phyloP scores from a whole-genome alignment of 106 monocot genomes.

The Phalaenopsis equestris region DNA sequence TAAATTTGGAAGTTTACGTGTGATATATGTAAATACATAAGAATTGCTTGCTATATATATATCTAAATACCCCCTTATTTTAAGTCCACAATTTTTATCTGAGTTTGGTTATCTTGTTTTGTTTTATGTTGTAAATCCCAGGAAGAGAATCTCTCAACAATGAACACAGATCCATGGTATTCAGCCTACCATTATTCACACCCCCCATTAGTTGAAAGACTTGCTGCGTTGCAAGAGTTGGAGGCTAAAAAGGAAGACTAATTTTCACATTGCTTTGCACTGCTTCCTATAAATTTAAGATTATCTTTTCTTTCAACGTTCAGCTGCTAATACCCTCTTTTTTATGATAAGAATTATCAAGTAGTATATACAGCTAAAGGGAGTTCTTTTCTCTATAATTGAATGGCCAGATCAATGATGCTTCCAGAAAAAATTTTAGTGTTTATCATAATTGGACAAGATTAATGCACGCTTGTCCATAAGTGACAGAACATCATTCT shows the following conservation, averaged over 20 bases:
- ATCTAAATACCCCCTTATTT: too few species aligned
- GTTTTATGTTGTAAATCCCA: constrained; percentile 19
- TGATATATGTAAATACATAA: too few species aligned
- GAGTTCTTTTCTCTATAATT: too few species aligned
- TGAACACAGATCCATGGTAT: constrained; percentile 97
- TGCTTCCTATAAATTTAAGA: background rate
- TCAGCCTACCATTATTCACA: constrained; percentile 97
- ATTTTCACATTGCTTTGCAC: background rate
- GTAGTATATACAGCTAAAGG: too few species aligned
- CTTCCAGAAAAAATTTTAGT: too few species aligned
- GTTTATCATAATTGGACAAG: too few species aligned
- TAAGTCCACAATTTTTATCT: too few species aligned
- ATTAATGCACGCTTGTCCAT: too few species aligned
- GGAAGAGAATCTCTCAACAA: constrained; percentile 98
- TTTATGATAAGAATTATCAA: background rate
- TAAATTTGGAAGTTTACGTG: background rate
- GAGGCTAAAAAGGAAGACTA: constrained; percentile 71
- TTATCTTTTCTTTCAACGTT: background rate
- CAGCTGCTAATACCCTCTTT: background rate
- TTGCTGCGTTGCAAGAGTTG: constrained; percentile 67
- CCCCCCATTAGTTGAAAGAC: constrained; percentile 84
- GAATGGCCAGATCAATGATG: too few species aligned
- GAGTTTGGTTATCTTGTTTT: too few species aligned
- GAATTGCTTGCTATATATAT: background rate
- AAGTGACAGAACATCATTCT: too few species aligned